A percentile compares a stretch with the other conserved stretches of the same genome.
Conservation (phyloP, 139 green algal species). For the Closterium sp. region DNA sequence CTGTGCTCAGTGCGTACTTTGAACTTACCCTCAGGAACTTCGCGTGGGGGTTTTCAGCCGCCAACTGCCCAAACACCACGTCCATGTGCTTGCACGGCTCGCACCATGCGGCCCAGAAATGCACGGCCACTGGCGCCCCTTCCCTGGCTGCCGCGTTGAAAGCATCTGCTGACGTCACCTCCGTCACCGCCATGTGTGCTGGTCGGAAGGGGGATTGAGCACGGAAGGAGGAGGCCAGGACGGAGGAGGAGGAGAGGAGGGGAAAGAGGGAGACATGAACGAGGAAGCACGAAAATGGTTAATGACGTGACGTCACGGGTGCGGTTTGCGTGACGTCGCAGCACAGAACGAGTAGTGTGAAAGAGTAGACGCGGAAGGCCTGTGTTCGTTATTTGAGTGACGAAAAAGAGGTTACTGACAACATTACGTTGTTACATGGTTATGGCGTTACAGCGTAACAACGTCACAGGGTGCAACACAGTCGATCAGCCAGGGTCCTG, state of each 20-base stretch:
- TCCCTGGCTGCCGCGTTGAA: neutral
- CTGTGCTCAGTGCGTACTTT: too few species aligned
- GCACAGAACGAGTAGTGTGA: too few species aligned
- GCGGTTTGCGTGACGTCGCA: too few species aligned
- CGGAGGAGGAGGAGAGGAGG: neutral
- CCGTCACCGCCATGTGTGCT: neutral
- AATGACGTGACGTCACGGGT: too few species aligned
- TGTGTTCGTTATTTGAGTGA: neutral
- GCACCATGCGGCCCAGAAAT: conserved; percentile 85
- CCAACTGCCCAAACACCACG: conserved; percentile 63
- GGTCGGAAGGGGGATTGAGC: neutral
- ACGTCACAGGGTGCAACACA: too few species aligned
- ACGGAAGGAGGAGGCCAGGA: too few species aligned
- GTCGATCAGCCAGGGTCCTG: too few species aligned
- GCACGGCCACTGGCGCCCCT: conserved; percentile 52
- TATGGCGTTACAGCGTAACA: too few species aligned
- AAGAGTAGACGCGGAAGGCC: too few species aligned
- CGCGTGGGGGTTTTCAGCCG: neutral
- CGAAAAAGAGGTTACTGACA: neutral
- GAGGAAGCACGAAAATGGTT: neutral
- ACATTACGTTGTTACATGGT: too few species aligned
- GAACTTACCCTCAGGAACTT: neutral
- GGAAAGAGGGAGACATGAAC: neutral
- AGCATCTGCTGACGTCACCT: conserved; percentile 3
- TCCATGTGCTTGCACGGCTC: conserved; percentile 83